A percentile compares a stretch with the other conserved stretches of the same genome.
phyloP scores from a whole-genome alignment of 345 rosid species.

The Lumnitzera littorea region DNA sequence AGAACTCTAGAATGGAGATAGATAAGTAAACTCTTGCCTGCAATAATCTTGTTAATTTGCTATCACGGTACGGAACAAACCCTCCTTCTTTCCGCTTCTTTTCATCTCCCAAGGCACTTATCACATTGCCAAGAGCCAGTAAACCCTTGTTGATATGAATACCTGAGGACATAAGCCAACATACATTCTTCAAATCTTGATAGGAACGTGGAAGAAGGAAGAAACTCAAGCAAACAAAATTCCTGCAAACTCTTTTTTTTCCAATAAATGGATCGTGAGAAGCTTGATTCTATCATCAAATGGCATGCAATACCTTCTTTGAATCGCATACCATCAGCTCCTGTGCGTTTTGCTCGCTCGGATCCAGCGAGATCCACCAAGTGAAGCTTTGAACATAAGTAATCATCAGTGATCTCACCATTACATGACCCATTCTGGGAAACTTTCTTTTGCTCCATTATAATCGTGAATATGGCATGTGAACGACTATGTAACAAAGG shows the following conservation, averaged over 20 bases:
- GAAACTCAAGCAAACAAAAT: no score
- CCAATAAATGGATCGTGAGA: neutral
- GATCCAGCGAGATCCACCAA: conserved; percentile 96
- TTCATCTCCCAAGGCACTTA: conserved; percentile 95
- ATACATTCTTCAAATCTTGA: no score
- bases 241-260: no score
- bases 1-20: neutral
- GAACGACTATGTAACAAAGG: conserved; percentile 57
- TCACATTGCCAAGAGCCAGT: conserved; percentile 90
- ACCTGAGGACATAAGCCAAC: conserved; percentile 26
- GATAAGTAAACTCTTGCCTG: conserved; percentile 37
- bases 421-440: conserved; percentile 16
- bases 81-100: conserved; percentile 95
- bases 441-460: conserved; percentile 85
- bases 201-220: no score
- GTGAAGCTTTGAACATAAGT: conserved; percentile 83
- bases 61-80: conserved; percentile 93
- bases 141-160: conserved; percentile 94
- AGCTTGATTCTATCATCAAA: neutral
- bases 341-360: conserved; percentile 93
- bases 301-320: conserved; percentile 69
- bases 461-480: conserved; percentile 93
- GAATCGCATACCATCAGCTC: conserved; percentile 91
- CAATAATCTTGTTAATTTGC: conserved; percentile 96
- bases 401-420: conserved; percentile 67